Evolutionary conservation across 2,329 filamentous ascomycete genomes (phyloP), one percentile per base, ranked within the genome.

Genomic region (Hymenoscyphus occultus): DNA sequence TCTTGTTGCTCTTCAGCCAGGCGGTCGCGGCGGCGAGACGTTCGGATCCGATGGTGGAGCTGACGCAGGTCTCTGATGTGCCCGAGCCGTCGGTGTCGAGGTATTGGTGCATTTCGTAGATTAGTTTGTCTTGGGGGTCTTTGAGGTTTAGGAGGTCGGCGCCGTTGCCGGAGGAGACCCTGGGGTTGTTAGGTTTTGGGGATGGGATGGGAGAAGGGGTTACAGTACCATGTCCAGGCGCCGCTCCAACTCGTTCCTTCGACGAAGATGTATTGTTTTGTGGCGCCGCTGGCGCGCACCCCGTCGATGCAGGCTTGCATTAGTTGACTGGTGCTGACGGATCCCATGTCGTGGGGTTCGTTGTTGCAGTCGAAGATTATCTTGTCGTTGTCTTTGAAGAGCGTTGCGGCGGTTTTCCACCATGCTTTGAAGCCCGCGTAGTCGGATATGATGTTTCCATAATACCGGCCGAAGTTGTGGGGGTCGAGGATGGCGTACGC

Each of bases 71-170:
- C 2, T 75, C 76, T 2, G 76, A 77, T 0, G 83, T 85, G 9
- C 84, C 84, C 1, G 80, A 83, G 62, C 82, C 80, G 66, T 86
- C 84, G 0, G 75, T 77, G 75, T 87, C 84, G 45, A 86, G 83
- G 71, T 86, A 87, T 76, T 86, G 84, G 73, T 87, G 84, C 84
- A 86, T 86, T 71, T 86, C 82, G 75, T 84, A 86, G 72, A 86
- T 75, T 64, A 86, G 78, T 71, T 83, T 84, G 75, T 85, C 76
- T 57, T 77, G 65, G 0, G 83, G 78, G 67, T 87, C 84, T 9
- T 80, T 82, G 54, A 86, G 78, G 22, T 69, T 78, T 65, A 83
- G 77, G 56, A 77, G 76, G 4, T 78, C 77, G 48, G 57, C 58
- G 42, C 65, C 77, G 70, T 83, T 83, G 54, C 80, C 80, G 14